Conservation (phyloP, 2,329 filamentous ascomycete species). For the Capronia epimyces region DNA sequence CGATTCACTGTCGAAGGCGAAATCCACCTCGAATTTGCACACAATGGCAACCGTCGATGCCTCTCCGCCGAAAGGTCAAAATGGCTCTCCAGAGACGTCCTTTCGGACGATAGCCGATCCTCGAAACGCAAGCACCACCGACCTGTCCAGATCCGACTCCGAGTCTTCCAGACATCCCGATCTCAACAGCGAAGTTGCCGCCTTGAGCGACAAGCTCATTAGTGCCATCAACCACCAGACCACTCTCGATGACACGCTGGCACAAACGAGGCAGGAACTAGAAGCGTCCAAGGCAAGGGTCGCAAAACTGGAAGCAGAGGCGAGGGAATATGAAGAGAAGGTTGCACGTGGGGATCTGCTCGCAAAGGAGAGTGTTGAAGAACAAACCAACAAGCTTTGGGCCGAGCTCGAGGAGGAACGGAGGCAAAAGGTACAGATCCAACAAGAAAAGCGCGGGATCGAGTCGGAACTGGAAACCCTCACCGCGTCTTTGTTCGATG, state of each 20-base stretch:
- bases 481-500: conserved; percentile 90
- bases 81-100: conserved; percentile 33
- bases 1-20: conserved; percentile 38
- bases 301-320: conserved; percentile 61
- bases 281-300: conserved; percentile 66
- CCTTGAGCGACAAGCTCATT: conserved; percentile 90
- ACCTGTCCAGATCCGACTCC: conserved; percentile 36
- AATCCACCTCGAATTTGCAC: conserved; percentile 41
- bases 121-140: conserved; percentile 35
- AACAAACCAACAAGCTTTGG: conserved; percentile 59
- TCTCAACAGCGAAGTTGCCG: conserved; percentile 71
- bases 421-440: conserved; percentile 57
- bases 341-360: conserved; percentile 71
- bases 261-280: conserved; percentile 75
- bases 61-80: conserved; percentile 31
- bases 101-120: conserved; percentile 47
- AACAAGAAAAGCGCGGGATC: conserved; percentile 79
- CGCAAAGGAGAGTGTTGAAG: conserved; percentile 66
- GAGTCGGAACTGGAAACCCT: conserved; percentile 87
- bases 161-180: conserved; percentile 50
- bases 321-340: conserved; percentile 63
- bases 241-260: conserved; percentile 78
- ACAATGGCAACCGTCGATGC: conserved; percentile 33
- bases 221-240: conserved; percentile 97
- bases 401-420: conserved; percentile 60